Evolutionary conservation across 257 asterid genomes (phyloP), one percentile per base, ranked within the genome.

Genomic region (Lithospermum erythrorhizon): DNA sequence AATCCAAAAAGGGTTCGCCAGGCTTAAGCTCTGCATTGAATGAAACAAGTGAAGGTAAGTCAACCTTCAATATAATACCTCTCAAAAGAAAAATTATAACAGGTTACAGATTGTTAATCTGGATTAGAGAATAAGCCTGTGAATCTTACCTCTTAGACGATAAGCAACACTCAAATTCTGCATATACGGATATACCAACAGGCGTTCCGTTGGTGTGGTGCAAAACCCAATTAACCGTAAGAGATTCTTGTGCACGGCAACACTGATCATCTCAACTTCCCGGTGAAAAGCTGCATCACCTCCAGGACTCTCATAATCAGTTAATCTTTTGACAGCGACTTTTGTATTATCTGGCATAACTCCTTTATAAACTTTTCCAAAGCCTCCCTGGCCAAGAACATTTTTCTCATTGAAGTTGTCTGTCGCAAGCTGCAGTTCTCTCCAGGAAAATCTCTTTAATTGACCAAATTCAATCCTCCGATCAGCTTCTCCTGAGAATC

Each of bases 181-280:
- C 98, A 91, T 91, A 32, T 75, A 91, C 0, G 98, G 98, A 73
- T 91, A 91, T 41, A 89, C 96, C 70, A 89, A 62, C 21, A 89
- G 94, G 62, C 94, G 95, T 57, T 89, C 97, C 0, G 95, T 88
- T 2, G 97, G 94, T 4, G 98, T 91, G 67, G 98, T 91, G 81
- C 98, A 91, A 70, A 88, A 91, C 48, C 98, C 98, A 14, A 91
- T 86, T 55, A 91, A 74, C 18, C 90, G 76, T 58, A 91, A 76
- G 37, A 91, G 95, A 73, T 91, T 91, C 71, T 81, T 79, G 78
- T 91, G 98, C 41, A 91, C 98, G 58, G 98, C 98, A 29, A 90
- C 98, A 65, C 96, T 85, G 51, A 90, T 90, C 98, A 91, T 83
- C 93, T 88, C 96, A 22, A 91, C 96, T 81, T 91, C 98, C 18